Base-by-base conservation (phyloP, 2,329 filamentous ascomycete species). In the Talaromyces sp. region DNA sequence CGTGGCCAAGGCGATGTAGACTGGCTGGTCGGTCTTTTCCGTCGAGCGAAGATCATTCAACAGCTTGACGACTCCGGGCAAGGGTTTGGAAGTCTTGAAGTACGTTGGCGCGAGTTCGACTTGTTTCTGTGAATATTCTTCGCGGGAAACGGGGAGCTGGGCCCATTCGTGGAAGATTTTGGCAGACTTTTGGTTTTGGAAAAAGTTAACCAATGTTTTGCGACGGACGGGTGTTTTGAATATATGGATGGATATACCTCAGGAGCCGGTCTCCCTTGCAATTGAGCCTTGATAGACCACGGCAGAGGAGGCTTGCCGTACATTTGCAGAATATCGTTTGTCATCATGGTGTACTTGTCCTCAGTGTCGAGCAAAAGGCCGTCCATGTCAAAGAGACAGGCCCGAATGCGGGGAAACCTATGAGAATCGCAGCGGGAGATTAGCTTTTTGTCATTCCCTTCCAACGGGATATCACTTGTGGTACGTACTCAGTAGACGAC, bases 351-450 rank as follows among this genome's bases (percentile, higher is more conserved):
- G 80, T 97, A 97, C 61, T 86, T 80, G 71, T 97, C 94, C 80
- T 97, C 94, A 35, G 90, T 92, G 76, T 97, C 88, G 72, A 99
- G 89, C 21, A 99, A 85, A 38, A 99, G 88, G 62, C 94, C 94
- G 76, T 99, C 94, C 92, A 97, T 97, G 80, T 99, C 94, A 75
- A 99, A 97, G 65, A 99, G 87, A 76, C 92, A 97, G 67, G 93
- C 94, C 67, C 92, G 85, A 61, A 97, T 83, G 53, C 88, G 86
- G 21, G 90, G 89, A 74, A 92, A 87, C 72, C 88, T 61, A 29
- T 17, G 11, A 48, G 21, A 51, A 51, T 24, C 21, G 12, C 1
- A 52, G 26, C 11, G n/a, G 10, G 24, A 17, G n/a, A 31, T 61
- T 50, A 61, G 52, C n/a, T 31, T 31, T 26, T 27, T 26, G 29